Evolutionary conservation across 805 yeast genomes (phyloP).

Genomic region (Metschnikowia henanensis): DNA sequence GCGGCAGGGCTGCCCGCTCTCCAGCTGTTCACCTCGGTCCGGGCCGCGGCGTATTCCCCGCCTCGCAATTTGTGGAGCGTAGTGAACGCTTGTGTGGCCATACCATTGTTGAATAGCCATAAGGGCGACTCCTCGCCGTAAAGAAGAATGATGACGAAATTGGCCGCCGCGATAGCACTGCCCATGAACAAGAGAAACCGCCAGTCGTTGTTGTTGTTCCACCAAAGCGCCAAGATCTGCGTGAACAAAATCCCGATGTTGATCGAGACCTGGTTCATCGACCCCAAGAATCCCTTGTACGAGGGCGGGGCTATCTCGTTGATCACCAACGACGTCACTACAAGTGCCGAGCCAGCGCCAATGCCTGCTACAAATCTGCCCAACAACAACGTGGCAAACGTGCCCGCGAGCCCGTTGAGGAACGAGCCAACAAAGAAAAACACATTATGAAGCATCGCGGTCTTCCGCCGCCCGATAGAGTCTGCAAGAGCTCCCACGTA

Average conservation of each 20-base stretch:
- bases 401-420: conserved; percentile 51
- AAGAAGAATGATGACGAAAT: conserved; percentile 40
- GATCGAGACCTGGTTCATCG: conserved; percentile 85
- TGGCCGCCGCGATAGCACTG: conserved; percentile 48
- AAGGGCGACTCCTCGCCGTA: conserved; percentile 76
- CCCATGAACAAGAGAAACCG: conserved; percentile 68
- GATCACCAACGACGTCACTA: conserved; percentile 78
- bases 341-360: conserved; percentile 87
- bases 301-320: conserved; percentile 75
- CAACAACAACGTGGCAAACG: conserved; percentile 43
- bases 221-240: conserved; percentile 68
- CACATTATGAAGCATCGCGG: conserved; percentile 51
- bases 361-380: conserved; percentile 83
- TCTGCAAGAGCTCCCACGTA: conserved; percentile 68
- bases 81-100: conserved; percentile 39
- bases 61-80: conserved; percentile 40
- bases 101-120: conserved; percentile 65
- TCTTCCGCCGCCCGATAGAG: conserved; percentile 57
- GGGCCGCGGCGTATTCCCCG: conserved; percentile 34
- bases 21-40: conserved; percentile 42
- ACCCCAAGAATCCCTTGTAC: conserved; percentile 76
- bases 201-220: conserved; percentile 73
- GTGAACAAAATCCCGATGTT: conserved; percentile 83
- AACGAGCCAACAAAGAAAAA: conserved; percentile 62
- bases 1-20: conserved; percentile 1